phyloP scores from a whole-genome alignment of 2,329 filamentous ascomycete genomes.

The Aspergillus ustus region DNA sequence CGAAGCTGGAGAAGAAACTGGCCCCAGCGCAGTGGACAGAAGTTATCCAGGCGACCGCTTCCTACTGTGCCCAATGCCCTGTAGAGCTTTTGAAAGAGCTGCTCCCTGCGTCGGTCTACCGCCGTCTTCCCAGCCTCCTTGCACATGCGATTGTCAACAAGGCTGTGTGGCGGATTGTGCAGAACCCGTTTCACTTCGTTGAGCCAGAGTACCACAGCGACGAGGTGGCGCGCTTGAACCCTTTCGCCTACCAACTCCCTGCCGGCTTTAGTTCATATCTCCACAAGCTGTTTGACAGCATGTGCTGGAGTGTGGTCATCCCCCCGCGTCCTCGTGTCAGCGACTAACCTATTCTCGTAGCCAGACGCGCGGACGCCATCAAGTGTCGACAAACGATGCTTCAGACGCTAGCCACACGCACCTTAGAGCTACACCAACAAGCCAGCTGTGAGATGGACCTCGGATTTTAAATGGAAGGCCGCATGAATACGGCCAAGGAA shows the following conservation, averaged over 20 bases:
- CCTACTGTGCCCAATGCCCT: not conserved
- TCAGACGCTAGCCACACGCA: not conserved
- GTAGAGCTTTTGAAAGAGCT: not conserved
- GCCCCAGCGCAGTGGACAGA: not conserved
- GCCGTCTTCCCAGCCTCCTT: not conserved
- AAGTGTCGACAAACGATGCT: not conserved
- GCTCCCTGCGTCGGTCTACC: not conserved
- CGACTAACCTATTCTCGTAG: not conserved
- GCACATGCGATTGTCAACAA: slow-evolving; percentile 2
- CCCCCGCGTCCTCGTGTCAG: not conserved
- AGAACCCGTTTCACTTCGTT: not conserved
- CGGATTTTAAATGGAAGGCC: not conserved
- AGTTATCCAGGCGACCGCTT: not conserved
- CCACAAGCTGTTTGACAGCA: too few species aligned
- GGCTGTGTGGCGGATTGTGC: not conserved
- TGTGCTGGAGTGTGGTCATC: not conserved
- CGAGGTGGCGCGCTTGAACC: not conserved
- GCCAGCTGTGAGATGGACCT: not conserved
- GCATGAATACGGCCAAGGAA: not conserved
- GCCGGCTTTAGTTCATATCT: too few species aligned
- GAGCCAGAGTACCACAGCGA: not conserved
- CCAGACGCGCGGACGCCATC: not conserved
- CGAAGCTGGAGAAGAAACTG: not conserved
- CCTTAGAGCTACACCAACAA: too few species aligned
- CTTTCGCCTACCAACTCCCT: not conserved